These are phyloP conservation scores for Naganishia friedmannii DNA, from an alignment of 768 basidiomycete species.

Conservation along the genomic window DNA sequence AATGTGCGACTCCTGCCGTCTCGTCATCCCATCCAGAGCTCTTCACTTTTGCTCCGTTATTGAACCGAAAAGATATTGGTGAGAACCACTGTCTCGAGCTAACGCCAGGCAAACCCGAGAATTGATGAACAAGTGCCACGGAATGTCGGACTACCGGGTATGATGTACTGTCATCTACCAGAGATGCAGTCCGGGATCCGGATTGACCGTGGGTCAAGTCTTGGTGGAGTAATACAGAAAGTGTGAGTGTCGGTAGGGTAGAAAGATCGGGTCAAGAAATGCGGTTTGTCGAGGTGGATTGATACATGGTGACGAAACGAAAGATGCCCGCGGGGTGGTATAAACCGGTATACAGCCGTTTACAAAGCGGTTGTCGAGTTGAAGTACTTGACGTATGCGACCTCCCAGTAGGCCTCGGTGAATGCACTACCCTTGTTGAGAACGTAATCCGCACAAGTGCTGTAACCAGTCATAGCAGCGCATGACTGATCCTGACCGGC, in stretches of 20 bases:
- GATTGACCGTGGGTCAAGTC: neutral
- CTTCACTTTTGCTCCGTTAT: neutral
- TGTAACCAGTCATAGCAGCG: slow-evolving; percentile 73
- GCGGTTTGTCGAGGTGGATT: neutral
- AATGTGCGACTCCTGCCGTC: neutral
- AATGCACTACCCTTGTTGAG: slow-evolving; percentile 60
- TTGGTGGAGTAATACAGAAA: neutral
- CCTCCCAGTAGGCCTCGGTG: slow-evolving; percentile 49
- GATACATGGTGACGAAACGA: slow-evolving; percentile 3
- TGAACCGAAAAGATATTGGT: neutral
- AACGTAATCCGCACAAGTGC: slow-evolving; percentile 77
- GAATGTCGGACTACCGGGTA: neutral
- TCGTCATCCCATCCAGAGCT: neutral
- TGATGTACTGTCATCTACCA: neutral
- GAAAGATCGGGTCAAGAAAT: neutral
- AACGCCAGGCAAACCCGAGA: neutral
- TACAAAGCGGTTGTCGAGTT: slow-evolving; percentile 48
- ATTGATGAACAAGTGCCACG: neutral
- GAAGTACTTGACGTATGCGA: slow-evolving; percentile 51
- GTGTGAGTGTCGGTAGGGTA: neutral
- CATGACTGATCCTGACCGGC: slow-evolving; percentile 78
- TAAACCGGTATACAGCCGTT: neutral
- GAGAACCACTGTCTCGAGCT: neutral
- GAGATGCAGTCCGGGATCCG: neutral
- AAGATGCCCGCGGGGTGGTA: neutral